Conservation (phyloP, 2,329 filamentous ascomycete species). For the Massarina eburnea region DNA sequence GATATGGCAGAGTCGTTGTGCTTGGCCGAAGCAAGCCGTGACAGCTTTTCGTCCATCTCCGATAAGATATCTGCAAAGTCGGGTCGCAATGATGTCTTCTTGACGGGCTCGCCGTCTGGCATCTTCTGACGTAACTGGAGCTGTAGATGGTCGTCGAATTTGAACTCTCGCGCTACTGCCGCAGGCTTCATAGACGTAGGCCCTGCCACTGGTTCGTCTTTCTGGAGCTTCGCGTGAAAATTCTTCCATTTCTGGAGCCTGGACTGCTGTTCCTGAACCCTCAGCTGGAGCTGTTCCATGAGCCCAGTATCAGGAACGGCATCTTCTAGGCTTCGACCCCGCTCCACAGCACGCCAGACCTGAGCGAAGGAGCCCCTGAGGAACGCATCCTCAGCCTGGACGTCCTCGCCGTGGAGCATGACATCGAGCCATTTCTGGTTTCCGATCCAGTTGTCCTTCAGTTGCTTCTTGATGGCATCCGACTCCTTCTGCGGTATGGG, state of each 20-base stretch:
- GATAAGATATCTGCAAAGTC: constrained; percentile 30
- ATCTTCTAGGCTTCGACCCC: constrained; percentile 59
- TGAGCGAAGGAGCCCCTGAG: constrained; percentile 67
- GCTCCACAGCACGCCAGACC: constrained; percentile 69
- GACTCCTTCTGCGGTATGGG: constrained; percentile 37
- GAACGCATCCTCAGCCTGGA: constrained; percentile 61
- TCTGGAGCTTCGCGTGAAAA: constrained; percentile 55
- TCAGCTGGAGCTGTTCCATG: constrained; percentile 69
- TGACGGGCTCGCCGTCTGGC: constrained; percentile 6
- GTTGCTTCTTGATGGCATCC: constrained; percentile 55
- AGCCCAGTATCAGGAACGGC: constrained; percentile 57
- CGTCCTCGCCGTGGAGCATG: constrained; percentile 67
- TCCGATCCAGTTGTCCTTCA: constrained; percentile 77
- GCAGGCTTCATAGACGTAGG: constrained; percentile 4
- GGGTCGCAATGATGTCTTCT: constrained; percentile 13
- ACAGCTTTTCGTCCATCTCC: constrained; percentile 33
- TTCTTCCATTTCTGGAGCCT: constrained; percentile 73
- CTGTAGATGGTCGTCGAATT: constrained; percentile 36
- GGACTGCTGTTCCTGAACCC: constrained; percentile 66
- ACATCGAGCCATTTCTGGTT: constrained; percentile 72
- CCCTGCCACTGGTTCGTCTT: constrained; percentile 8
- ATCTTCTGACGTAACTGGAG: constrained; percentile 28
- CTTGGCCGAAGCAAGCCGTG: constrained; percentile 19
- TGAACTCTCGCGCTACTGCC: constrained; percentile 19
- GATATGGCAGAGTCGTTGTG: constrained; percentile 15